Percentiles rank a stretch among this genome's conserved stretches.
phyloP scores from a whole-genome alignment of 2,329 filamentous ascomycete genomes.

The Trichoderma pleuroti region DNA sequence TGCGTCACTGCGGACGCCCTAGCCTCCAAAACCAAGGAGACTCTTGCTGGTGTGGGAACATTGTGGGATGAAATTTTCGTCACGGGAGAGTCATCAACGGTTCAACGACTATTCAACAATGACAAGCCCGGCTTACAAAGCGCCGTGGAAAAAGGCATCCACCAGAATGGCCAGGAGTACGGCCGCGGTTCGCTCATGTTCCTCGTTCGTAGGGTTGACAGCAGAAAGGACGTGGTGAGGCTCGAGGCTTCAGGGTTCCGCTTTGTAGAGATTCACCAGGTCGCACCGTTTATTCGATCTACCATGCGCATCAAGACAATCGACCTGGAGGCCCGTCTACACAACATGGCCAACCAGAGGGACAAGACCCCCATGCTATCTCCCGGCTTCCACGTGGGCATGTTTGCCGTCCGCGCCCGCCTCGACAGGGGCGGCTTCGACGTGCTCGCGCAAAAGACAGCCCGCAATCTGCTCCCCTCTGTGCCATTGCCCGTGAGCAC shows the following conservation, averaged over 20 bases:
- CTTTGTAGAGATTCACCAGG: not conserved
- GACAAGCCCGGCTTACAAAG: not conserved
- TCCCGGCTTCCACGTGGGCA: not conserved
- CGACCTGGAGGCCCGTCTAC: not conserved
- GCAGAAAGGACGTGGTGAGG: not conserved
- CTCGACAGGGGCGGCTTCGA: not conserved
- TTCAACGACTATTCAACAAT: not conserved
- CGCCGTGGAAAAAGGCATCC: not conserved
- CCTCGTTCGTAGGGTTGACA: not conserved
- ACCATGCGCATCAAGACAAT: not conserved
- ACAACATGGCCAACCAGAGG: not conserved
- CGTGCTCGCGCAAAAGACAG: not conserved
- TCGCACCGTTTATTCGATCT: not conserved
- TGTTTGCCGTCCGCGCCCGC: not conserved
- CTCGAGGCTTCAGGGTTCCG: not conserved
- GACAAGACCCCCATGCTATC: not conserved
- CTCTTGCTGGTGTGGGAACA: not conserved
- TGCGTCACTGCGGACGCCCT: not conserved
- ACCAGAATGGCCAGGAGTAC: not conserved
- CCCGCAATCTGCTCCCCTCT: not conserved
- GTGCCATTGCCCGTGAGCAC: not conserved
- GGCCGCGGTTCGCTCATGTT: not conserved
- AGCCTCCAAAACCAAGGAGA: not conserved
- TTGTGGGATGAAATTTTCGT: not conserved
- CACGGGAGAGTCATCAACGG: not conserved